Evolutionary conservation across 1,284 basidiomycete genomes (phyloP).

Genomic region (Gymnopus androsaceus): DNA sequence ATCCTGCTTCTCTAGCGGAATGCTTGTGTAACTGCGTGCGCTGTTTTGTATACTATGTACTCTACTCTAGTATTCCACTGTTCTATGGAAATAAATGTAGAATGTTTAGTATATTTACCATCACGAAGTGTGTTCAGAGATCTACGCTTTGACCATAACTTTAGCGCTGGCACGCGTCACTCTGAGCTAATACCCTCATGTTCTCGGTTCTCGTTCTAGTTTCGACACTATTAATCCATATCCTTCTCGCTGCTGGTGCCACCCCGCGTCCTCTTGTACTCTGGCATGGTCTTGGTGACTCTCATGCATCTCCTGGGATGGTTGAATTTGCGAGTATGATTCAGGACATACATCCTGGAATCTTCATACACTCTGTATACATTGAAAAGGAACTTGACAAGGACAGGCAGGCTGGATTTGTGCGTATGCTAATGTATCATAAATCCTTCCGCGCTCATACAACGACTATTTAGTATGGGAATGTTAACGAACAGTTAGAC

Average conservation of each 20-base stretch:
- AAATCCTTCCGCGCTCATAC: constrained; percentile 1
- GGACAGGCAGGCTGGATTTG: constrained; percentile 81
- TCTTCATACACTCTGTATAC: constrained; percentile 84
- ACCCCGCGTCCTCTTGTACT: constrained; percentile 75
- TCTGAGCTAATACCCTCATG: neutral
- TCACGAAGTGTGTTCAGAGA: no score
- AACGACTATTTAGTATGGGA: constrained; percentile 65
- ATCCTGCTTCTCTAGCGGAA: constrained; percentile 40
- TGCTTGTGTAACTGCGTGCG: constrained; percentile 52
- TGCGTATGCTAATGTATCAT: constrained; percentile 41
- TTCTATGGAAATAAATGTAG: no score
- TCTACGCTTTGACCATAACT: no score
- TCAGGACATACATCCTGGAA: constrained; percentile 74
- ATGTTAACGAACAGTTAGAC: constrained; percentile 73
- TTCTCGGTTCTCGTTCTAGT: neutral
- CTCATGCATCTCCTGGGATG: constrained; percentile 68
- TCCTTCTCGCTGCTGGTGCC: neutral
- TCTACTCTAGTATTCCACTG: no score
- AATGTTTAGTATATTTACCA: no score
- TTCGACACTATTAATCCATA: neutral
- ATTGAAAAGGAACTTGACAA: constrained; percentile 66
- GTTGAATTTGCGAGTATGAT: constrained; percentile 68
- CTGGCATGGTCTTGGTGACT: constrained; percentile 87
- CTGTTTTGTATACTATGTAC: neutral
- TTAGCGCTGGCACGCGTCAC: no score